phyloP scores from a whole-genome alignment of 495 filamentous ascomycete species.

The Xeromyces bisporus region DNA sequence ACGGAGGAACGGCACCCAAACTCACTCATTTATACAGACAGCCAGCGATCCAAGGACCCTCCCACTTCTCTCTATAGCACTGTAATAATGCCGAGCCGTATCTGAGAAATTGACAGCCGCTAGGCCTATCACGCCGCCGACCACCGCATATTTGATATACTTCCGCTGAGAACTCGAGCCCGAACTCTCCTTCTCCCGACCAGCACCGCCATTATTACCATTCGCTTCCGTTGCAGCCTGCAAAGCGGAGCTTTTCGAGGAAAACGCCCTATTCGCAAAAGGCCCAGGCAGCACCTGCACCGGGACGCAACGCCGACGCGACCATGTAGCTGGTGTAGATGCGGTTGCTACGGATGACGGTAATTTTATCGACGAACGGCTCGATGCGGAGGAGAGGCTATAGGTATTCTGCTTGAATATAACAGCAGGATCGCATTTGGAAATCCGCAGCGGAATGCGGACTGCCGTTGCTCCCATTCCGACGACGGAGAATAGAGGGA shows the following conservation, averaged over 20 bases:
- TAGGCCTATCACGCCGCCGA: constrained; percentile 34
- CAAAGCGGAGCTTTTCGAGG: constrained; percentile 7
- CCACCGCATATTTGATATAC: constrained; percentile 30
- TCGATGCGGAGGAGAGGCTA: constrained; percentile 1
- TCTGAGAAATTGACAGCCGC: constrained; percentile 53
- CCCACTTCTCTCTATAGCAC: constrained; percentile 57
- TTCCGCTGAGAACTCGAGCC: constrained; percentile 13
- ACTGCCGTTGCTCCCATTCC: constrained; percentile 24
- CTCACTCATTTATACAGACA: constrained; percentile 83
- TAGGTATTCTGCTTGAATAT: constrained; percentile 7
- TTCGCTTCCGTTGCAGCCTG: constrained; percentile 1
- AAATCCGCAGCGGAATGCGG: constrained; percentile 24
- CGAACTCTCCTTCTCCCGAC: too few species aligned
- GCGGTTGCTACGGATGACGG: not conserved
- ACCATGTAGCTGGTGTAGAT: constrained; percentile 2
- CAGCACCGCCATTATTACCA: too few species aligned
- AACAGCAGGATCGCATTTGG: constrained; percentile 17
- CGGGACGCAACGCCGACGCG: not conserved
- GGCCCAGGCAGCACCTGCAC: not conserved
- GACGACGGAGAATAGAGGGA: constrained; percentile 1
- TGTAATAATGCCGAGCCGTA: constrained; percentile 52
- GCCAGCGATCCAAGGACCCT: constrained; percentile 62
- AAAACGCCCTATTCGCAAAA: constrained; percentile 6
- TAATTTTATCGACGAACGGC: constrained; percentile 1
- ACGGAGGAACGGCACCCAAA: constrained; percentile 3